Percentiles rank a stretch among this genome's conserved stretches.
Conservation (phyloP, 169 alveolate species). For the Plasmodium adleri region DNA sequence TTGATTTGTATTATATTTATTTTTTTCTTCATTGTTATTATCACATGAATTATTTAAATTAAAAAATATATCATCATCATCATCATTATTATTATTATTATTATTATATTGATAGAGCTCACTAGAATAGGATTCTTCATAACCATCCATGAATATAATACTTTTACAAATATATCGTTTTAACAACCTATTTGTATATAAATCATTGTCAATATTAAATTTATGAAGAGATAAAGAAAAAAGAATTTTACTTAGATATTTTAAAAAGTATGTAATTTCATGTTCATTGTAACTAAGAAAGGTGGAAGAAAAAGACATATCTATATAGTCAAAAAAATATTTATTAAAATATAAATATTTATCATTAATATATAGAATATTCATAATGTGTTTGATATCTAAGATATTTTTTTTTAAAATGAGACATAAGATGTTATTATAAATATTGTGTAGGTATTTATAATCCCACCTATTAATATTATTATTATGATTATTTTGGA, state of each 20-base stretch:
- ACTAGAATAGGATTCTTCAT: background rate
- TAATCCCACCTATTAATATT: constrained; percentile 1
- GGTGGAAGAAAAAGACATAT: constrained; percentile 7
- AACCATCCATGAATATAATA: constrained; percentile 3
- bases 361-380: constrained; percentile 19
- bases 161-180: constrained; percentile 68
- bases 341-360: constrained; percentile 41
- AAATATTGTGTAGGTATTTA: constrained; percentile 1
- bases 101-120: background rate
- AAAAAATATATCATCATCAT: background rate
- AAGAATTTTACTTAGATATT: constrained; percentile 40
- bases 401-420: constrained; percentile 6
- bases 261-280: constrained; percentile 50
- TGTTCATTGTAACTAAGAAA: constrained; percentile 34
- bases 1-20: background rate
- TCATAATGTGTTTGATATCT: constrained; percentile 8
- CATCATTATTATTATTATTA: background rate
- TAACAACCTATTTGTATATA: constrained; percentile 15
- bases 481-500: background rate
- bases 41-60: background rate
- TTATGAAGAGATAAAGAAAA: constrained; percentile 1
- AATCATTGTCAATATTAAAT: background rate
- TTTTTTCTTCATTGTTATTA: background rate
- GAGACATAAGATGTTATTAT: background rate
- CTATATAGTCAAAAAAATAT: constrained; percentile 23